Conservation (phyloP, 106 monocot genomes). For the Amphibolis antarctica region DNA sequence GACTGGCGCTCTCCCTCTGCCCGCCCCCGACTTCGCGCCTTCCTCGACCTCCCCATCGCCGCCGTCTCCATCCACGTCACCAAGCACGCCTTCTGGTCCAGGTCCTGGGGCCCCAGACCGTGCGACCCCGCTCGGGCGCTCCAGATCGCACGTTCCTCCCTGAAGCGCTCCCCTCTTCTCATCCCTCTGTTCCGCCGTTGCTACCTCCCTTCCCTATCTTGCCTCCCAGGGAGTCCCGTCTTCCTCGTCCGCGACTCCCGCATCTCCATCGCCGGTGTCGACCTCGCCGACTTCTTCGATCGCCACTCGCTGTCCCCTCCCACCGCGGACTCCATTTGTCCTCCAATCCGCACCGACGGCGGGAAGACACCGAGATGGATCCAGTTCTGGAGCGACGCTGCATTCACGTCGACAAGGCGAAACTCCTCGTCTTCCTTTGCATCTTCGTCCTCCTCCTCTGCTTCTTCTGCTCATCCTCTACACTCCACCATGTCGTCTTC, state of each 20-base stretch:
- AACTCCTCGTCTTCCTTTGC: conserved; percentile 14
- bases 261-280: conserved; percentile 17
- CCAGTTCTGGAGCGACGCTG: conserved; percentile 52
- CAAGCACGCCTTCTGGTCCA: conserved; percentile 11
- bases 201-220: conserved; percentile 32
- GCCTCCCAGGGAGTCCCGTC: conserved; percentile 40
- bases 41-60: conserved; percentile 7
- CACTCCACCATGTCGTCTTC: not conserved
- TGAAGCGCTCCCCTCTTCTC: conserved; percentile 19
- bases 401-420: conserved; percentile 9
- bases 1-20: conserved; percentile 26
- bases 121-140: conserved; percentile 4
- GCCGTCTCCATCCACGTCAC: conserved; percentile 8
- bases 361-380: conserved; percentile 32
- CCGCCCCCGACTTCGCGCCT: not conserved
- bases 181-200: conserved; percentile 34
- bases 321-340: conserved; percentile 10
- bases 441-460: conserved; percentile 8
- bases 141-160: conserved; percentile 1
- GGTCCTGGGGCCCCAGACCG: conserved; percentile 1
- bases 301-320: conserved; percentile 3
- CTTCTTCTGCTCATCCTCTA: conserved; percentile 3
- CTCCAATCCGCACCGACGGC: not conserved
- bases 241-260: conserved; percentile 25
- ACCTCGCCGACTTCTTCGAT: conserved; percentile 35